Percentiles rank a stretch among this genome's conserved stretches.
Evolutionary conservation across 106 monocot genomes (phyloP).

Genomic region (Ottelia alismoides): DNA sequence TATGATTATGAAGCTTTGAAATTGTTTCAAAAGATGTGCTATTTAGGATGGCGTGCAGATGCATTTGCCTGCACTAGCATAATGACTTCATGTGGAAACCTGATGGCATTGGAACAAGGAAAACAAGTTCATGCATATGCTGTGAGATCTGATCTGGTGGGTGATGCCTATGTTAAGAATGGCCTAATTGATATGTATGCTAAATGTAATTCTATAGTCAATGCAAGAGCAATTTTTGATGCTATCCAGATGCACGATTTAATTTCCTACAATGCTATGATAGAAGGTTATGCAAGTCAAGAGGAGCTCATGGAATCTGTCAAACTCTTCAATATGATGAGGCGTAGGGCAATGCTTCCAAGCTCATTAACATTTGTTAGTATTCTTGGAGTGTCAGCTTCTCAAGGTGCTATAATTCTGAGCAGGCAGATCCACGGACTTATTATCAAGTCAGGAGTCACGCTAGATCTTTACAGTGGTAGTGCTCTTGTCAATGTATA

Average conservation of each 20-base stretch:
- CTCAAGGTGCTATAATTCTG: slow-evolving; percentile 17
- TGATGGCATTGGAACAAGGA: slow-evolving; percentile 29
- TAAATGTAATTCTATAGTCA: slow-evolving; percentile 39
- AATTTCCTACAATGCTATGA: too few species aligned
- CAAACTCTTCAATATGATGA: too few species aligned
- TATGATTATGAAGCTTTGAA: slow-evolving; percentile 26
- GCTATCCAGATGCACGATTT: slow-evolving; percentile 79
- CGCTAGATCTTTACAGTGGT: slow-evolving; percentile 33
- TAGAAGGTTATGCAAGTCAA: too few species aligned
- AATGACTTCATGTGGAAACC: slow-evolving; percentile 50
- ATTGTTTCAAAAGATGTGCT: slow-evolving; percentile 47
- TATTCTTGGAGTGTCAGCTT: slow-evolving; percentile 39
- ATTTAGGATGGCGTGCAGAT: slow-evolving; percentile 36
- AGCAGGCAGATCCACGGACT: slow-evolving; percentile 58
- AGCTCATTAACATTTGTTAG: slow-evolving; percentile 51
- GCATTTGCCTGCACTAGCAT: slow-evolving; percentile 65
- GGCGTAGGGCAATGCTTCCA: slow-evolving; percentile 18
- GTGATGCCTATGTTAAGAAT: slow-evolving; percentile 61
- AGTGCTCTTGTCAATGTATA: slow-evolving; percentile 70
- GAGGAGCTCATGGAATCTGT: too few species aligned
- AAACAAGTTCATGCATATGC: slow-evolving; percentile 46
- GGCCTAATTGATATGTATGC: slow-evolving; percentile 75
- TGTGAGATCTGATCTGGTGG: slow-evolving; percentile 42
- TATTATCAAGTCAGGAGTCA: slow-evolving; percentile 32
- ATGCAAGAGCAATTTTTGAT: slow-evolving; percentile 50